Percentiles rank a stretch among this genome's conserved stretches.
phyloP scores from a whole-genome alignment of 768 basidiomycete species.

The Suillus weaverae region DNA sequence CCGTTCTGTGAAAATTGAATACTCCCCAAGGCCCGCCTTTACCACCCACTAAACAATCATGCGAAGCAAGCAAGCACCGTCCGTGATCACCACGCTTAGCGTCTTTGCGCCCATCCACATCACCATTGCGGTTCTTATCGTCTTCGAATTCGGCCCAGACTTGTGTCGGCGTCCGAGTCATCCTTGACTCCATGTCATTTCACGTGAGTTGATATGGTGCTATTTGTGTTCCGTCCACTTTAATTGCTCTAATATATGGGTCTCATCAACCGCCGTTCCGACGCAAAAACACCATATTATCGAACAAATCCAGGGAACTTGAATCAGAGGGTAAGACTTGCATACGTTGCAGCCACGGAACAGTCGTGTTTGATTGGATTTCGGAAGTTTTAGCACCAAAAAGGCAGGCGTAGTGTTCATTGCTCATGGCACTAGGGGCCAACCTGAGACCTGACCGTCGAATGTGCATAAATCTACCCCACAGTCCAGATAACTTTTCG shows the following conservation, averaged over 20 bases:
- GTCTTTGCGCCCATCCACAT: constrained; percentile 1
- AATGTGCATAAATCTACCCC: neutral
- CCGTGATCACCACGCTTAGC: neutral
- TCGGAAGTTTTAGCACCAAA: neutral
- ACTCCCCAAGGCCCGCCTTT: constrained; percentile 2
- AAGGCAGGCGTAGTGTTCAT: constrained; percentile 7
- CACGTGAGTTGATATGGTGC: neutral
- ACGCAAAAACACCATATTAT: neutral
- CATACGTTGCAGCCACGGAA: neutral
- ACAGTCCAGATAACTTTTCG: neutral
- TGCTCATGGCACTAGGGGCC: neutral
- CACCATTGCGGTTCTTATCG: neutral
- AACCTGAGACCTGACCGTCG: neutral
- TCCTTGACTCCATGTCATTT: neutral
- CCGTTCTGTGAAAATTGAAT: neutral
- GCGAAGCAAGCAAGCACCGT: neutral
- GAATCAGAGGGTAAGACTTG: neutral
- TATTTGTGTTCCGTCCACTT: neutral
- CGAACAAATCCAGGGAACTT: neutral
- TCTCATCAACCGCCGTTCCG: neutral
- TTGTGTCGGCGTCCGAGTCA: neutral
- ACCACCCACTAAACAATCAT: neutral
- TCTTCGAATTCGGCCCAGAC: neutral
- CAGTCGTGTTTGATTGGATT: neutral
- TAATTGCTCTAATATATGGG: neutral